Base-by-base conservation (phyloP, 768 basidiomycete species). In the Hericium rajendrae region DNA sequence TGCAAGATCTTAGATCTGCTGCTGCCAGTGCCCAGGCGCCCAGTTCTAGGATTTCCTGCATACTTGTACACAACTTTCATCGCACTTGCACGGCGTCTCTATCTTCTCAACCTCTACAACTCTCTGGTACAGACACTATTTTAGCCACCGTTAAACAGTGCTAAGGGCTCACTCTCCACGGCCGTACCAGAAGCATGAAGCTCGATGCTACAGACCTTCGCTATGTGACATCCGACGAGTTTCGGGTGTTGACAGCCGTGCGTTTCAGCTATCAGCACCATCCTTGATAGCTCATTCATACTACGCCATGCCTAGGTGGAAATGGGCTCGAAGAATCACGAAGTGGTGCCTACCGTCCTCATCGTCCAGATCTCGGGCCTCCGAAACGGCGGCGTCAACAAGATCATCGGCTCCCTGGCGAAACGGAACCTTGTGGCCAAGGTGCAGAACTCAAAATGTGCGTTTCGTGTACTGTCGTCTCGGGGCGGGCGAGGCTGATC, bases 241-340 rank as follows among this genome's bases (percentile, higher is more conserved):
- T 97, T 71, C 75, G 94, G 55, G 93, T 97, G n/a, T 76, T 99
- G 24, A 91, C 91, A n/a, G 91, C 95, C 52, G 94, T 95, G 66
- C 53, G 66, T 32, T 1, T 26, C 8, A 6, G n/a, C 24, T 13
- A 10, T n/a, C 13, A 40, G 20, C 9, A 43, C 20, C 15, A 13
- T 40, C 48, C 13, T 5, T 18, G 18, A 6, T 40, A 5, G 26
- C 9, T 4, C 9, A 22, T 28, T 39, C n/a, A 13, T 12, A 10
- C 6, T 38, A 26, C 28, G 10, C 20, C 11, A 26, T 4, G 8
- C 41, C 2, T 55, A 97, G 94, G 91, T 91, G 38, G 97, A 99
- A 74, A 92, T 95, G 79, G 97, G 95, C 18, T 94, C 91, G 4
- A 97, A 97, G 76, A 98, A 98, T 69, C 97, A 99, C 66, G 90